Conservation (phyloP, 768 basidiomycete genomes). For the Auricularia cornea region DNA sequence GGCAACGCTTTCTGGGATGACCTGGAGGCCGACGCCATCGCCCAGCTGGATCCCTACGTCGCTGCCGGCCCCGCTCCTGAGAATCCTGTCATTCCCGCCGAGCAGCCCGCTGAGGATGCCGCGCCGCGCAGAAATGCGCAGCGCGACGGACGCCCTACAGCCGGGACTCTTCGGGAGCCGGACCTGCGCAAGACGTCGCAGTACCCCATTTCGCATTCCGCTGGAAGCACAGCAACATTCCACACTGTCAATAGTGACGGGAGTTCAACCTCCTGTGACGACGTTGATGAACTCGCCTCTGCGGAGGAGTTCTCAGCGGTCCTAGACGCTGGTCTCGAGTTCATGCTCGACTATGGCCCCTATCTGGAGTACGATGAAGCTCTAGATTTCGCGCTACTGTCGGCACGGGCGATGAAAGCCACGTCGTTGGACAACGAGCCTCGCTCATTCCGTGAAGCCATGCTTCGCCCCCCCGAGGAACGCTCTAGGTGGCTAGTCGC, state of each 20-base stretch:
- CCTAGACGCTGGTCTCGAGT: background rate
- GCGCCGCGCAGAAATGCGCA: background rate
- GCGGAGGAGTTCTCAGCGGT: too few species aligned
- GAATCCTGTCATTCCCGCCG: background rate
- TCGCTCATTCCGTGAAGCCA: background rate
- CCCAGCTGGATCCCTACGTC: too few species aligned
- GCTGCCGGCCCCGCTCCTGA: too few species aligned
- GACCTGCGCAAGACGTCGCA: background rate
- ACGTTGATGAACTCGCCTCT: too few species aligned
- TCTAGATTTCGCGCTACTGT: background rate
- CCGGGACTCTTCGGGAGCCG: background rate
- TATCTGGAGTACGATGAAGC: background rate
- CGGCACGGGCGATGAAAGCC: background rate
- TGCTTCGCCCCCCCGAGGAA: background rate
- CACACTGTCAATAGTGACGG: background rate
- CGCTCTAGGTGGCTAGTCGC: background rate
- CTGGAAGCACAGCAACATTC: background rate
- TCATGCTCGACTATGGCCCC: background rate
- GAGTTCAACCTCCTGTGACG: background rate
- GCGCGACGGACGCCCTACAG: background rate
- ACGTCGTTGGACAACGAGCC: background rate
- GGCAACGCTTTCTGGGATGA: too few species aligned
- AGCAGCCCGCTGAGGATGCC: background rate
- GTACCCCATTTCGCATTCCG: background rate
- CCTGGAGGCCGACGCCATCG: too few species aligned